phyloP scores from a whole-genome alignment of 106 monocot genomes.

The Allium cepa region DNA sequence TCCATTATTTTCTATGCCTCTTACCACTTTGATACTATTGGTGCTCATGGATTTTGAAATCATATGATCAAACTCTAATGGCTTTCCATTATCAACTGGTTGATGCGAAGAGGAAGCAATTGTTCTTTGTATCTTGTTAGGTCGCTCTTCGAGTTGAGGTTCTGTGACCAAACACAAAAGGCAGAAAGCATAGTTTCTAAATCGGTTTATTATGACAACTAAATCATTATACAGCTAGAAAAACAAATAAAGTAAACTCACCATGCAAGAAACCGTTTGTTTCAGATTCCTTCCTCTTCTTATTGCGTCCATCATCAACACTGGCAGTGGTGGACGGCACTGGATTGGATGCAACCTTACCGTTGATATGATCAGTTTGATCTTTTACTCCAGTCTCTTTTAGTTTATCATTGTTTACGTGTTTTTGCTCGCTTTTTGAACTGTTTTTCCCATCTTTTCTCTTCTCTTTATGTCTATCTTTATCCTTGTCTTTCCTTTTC shows the following conservation, averaged over 20 bases:
- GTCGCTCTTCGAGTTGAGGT: slow-evolving; percentile 22
- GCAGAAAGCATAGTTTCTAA: neutral
- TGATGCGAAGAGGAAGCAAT: slow-evolving; percentile 19
- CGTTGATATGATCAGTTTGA: slow-evolving; percentile 16
- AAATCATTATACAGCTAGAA: no score
- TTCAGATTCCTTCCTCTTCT: slow-evolving; percentile 40
- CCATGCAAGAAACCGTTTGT: slow-evolving; percentile 57
- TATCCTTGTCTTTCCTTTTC: slow-evolving; percentile 25
- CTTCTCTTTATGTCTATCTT: slow-evolving; percentile 29
- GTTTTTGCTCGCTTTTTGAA: slow-evolving; percentile 20
- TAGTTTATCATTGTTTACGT: slow-evolving; percentile 22
- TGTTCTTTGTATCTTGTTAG: slow-evolving; percentile 45
- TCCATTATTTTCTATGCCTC: slow-evolving; percentile 17
- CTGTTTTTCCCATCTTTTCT: slow-evolving; percentile 27
- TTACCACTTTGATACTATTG: slow-evolving; percentile 18
- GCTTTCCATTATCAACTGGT: slow-evolving; percentile 43
- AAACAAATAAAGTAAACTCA: slow-evolving; percentile 20
- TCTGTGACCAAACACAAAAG: slow-evolving; percentile 55
- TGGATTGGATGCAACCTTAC: slow-evolving; percentile 20
- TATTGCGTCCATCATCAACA: slow-evolving; percentile 27
- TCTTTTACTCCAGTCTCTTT: slow-evolving; percentile 18
- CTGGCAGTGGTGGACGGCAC: slow-evolving; percentile 6
- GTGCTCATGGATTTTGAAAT: slow-evolving; percentile 12
- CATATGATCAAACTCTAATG: slow-evolving; percentile 11
- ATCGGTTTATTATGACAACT: no score